Base-by-base conservation (phyloP, 2,329 filamentous ascomycete species). In the Arthrinium phaeospermum region DNA sequence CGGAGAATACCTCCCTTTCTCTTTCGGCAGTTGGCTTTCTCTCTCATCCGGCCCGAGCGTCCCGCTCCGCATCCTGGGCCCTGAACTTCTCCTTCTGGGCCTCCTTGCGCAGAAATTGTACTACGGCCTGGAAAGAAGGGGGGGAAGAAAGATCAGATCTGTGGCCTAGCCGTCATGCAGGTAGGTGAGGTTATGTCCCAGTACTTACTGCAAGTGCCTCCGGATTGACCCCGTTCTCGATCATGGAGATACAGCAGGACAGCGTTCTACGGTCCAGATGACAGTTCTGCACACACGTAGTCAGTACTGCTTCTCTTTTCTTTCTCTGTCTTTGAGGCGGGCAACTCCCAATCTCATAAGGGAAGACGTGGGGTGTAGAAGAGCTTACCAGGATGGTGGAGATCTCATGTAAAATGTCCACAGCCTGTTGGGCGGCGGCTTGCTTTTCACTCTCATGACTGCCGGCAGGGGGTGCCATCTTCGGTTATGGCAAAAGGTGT, bases 181-280 rank as follows among this genome's bases (percentile, higher is more conserved):
- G 46, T 49, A 24, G 70, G 70, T 34, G 37, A 27, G 34, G n/a
- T 8, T 47, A 8, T 47, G 41, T n/a, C 22, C 4, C 4, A 47
- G 37, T 30, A 79, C 94, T 80, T 88, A 98, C 96, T 34, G 96
- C 95, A 45, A 99, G 86, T 0, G 96, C 96, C 81, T 98, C 96
- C 0, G 96, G 96, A 80, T 98, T 98, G 44, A 98, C 94, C 19
- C 96, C 96, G 80, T 98, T 98, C 83, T 99, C 96, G 77, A 99
- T 97, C 82, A 99, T 89, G 71, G 95, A 98, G 73, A 98, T 96
- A 83, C 96, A 99, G 75, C 98, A 94, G 3, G 95, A 98, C 24
- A 99, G 87, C 27, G 95, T 95, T 71, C 95, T 92, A 45, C 96
- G 91, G 82, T 98, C 95, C 67, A 99, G 91, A 75, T 97, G 91